Conservation (phyloP, 768 basidiomycete genomes). For the Lyophyllum shimeji region DNA sequence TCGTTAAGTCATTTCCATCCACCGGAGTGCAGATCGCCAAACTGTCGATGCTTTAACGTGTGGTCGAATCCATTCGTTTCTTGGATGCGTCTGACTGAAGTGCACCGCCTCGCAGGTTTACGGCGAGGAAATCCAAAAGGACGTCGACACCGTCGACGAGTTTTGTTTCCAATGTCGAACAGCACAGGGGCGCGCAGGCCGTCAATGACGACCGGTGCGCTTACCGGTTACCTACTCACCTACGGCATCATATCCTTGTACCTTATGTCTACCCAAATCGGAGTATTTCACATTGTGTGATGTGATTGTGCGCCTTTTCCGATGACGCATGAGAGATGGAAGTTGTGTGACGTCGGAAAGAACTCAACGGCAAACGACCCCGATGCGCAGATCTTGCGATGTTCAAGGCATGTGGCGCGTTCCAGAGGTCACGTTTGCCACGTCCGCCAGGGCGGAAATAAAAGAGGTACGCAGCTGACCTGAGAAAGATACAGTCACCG, state of each 20-base stretch:
- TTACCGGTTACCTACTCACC: neutral
- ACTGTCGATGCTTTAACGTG: conserved; percentile 63
- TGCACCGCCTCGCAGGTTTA: conserved; percentile 47
- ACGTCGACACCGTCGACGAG: conserved; percentile 70
- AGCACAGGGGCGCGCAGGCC: conserved; percentile 42
- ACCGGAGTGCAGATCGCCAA: conserved; percentile 48
- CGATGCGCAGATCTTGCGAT: conserved; percentile 7
- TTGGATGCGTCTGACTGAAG: neutral
- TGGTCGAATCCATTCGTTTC: conserved; percentile 19
- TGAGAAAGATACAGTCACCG: neutral
- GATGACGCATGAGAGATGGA: conserved; percentile 16
- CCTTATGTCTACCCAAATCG: conserved; percentile 15
- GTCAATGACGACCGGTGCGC: conserved; percentile 10
- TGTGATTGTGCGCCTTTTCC: conserved; percentile 16
- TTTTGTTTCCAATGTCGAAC: conserved; percentile 70
- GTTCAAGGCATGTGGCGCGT: conserved; percentile 1
- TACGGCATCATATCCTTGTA: conserved; percentile 3
- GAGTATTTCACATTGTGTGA: conserved; percentile 7
- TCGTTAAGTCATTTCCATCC: conserved; percentile 64
- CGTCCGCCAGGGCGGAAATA: neutral
- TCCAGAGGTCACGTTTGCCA: conserved; percentile 11
- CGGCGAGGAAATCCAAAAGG: conserved; percentile 65
- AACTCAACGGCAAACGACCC: conserved; percentile 7
- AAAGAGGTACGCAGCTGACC: conserved; percentile 4
- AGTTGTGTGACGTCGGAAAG: conserved; percentile 1